Evolutionary conservation across 139 green algal genomes (phyloP).

Genomic region (Chlamydomonas incerta): DNA sequence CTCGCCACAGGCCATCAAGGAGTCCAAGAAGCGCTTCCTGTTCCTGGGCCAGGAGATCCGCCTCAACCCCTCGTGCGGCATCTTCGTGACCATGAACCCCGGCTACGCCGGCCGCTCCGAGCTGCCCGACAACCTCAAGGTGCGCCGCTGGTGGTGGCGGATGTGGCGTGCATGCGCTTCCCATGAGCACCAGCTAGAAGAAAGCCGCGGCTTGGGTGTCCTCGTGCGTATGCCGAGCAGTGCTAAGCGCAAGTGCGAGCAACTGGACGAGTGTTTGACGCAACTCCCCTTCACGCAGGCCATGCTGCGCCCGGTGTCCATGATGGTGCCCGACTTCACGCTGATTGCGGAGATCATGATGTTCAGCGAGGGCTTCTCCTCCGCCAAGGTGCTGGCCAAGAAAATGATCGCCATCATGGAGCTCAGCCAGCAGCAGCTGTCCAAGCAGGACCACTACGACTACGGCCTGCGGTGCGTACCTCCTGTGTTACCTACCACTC

Average conservation of each 20-base stretch:
- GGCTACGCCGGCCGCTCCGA: slow-evolving; percentile 77
- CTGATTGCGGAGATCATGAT: slow-evolving; percentile 94
- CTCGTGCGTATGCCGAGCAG: too few species aligned
- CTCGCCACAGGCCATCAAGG: slow-evolving; percentile 84
- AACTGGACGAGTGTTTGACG: too few species aligned
- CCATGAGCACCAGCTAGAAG: too few species aligned
- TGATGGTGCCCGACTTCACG: slow-evolving; percentile 94
- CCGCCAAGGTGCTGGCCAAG: slow-evolving; percentile 82
- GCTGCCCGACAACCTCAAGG: slow-evolving; percentile 89
- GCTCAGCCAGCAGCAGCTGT: slow-evolving; percentile 89
- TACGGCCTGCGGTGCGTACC: slow-evolving; percentile 74
- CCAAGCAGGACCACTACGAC: slow-evolving; percentile 92
- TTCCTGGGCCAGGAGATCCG: slow-evolving; percentile 87
- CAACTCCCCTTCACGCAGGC: slow-evolving; percentile 62
- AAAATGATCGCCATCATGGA: slow-evolving; percentile 95
- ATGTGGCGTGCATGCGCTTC: too few species aligned
- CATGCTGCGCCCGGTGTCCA: slow-evolving; percentile 86
- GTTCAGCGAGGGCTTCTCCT: slow-evolving; percentile 87
- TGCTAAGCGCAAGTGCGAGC: too few species aligned
- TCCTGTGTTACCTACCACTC: too few species aligned
- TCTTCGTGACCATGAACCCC: slow-evolving; percentile 95
- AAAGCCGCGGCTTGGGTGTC: too few species aligned
- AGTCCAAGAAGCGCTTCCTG: slow-evolving; percentile 75
- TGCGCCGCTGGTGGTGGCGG: slow-evolving; percentile 4
- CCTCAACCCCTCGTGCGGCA: slow-evolving; percentile 82